Base-by-base conservation (phyloP, 306 rosid species). In the Styphnolobium japonicum region DNA sequence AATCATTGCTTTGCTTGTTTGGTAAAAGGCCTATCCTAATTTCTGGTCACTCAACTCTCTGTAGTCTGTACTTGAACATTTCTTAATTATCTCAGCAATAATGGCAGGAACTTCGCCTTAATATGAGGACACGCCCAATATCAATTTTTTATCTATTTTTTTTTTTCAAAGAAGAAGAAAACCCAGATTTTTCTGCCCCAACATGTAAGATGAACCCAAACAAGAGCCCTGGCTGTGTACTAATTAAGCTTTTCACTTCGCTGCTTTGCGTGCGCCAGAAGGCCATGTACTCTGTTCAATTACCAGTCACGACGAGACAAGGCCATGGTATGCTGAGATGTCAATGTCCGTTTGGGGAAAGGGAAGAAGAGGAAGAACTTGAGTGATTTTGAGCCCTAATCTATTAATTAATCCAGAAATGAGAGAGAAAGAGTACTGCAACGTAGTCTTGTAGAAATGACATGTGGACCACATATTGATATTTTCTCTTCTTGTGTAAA, bases 1-100 rank as follows among this genome's bases (percentile, higher is more conserved):
- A 39, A 66, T 4, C 23, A 42, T 53, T 74, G 67, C 73, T 57
- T 85, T 70, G 73, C 75, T 77, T 85, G 70, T 53, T 64, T 78
- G 63, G 70, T 68, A 60, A 21, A 7, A 45, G 69, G 77, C 57
- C 39, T 48, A 71, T 76, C 88, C 83, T 75, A 84, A 75, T 80
- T 80, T 70, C 79, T 80, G 79, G 49, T 73, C 70, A 79, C 84
- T 79, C 81, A 78, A 78, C 77, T 56, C 23, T 73, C 36, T 29
- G 7, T 56, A 65, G 39, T 69, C 29, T 31, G 33, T 43, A 55
- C 40, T 67, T 27, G 11, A 67, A 78, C 31, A 56, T 57, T 67
- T 39, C 33, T 52, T 67, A 49, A 39, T 66, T 58, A 49, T 60
- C 67, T 66, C 67, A 25, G 11, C 43, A 78, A 45, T 53, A 31